phyloP scores from a whole-genome alignment of 2,329 filamentous ascomycete genomes.

The Colletotrichum sp. region DNA sequence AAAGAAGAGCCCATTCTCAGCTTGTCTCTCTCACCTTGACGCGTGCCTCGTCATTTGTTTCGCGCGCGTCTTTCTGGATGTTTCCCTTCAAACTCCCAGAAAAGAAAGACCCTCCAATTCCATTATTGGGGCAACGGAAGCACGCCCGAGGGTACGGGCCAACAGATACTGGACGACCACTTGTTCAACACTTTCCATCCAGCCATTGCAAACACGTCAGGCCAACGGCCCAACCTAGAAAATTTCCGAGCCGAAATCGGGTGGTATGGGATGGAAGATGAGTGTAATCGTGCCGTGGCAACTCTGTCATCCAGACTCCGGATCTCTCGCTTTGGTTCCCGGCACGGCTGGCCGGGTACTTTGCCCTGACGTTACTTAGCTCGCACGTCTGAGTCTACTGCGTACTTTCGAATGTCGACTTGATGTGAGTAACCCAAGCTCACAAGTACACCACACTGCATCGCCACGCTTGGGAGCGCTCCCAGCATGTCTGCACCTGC shows the following conservation, averaged over 20 bases:
- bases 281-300: neutral
- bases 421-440: neutral
- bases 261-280: neutral
- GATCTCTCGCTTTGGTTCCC: neutral
- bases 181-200: constrained; percentile 4
- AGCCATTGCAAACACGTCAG: neutral
- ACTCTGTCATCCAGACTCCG: neutral
- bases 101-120: neutral
- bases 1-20: neutral
- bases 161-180: neutral
- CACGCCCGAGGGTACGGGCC: neutral
- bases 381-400: neutral
- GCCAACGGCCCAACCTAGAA: neutral
- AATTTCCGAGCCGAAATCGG: neutral
- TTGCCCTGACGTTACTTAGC: neutral
- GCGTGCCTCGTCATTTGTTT: neutral
- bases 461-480: neutral
- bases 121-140: neutral
- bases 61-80: neutral
- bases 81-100: neutral
- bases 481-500: neutral
- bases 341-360: neutral
- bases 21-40: neutral
- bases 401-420: neutral
- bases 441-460: neutral